These are phyloP conservation scores for Carex arenaria DNA, from an alignment of 202 grass and related monocot genomes.

Conservation along the genomic window DNA sequence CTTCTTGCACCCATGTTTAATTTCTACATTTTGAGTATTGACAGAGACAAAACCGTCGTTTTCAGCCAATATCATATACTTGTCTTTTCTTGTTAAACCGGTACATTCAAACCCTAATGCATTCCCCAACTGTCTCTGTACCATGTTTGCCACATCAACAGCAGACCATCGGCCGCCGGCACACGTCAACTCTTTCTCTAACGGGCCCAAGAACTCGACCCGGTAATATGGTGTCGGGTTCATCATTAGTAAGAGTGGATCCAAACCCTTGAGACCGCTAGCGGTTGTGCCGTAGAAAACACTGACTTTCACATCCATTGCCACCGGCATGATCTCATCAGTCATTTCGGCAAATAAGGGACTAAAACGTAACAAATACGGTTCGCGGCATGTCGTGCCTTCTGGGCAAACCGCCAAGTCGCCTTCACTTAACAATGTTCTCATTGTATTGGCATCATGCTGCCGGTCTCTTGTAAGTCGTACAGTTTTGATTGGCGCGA, in stretches of 20 bases:
- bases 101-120: slow-evolving; percentile 80
- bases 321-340: slow-evolving; percentile 77
- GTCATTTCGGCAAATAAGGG: slow-evolving; percentile 84
- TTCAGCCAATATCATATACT: slow-evolving; percentile 87
- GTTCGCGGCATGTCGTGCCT: slow-evolving; percentile 90
- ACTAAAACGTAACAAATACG: slow-evolving; percentile 81
- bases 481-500: slow-evolving; percentile 70
- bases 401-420: slow-evolving; percentile 77
- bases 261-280: slow-evolving; percentile 79
- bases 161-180: slow-evolving; percentile 29
- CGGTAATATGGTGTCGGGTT: slow-evolving; percentile 58
- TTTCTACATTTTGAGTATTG: not conserved
- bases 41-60: slow-evolving; percentile 61
- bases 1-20: slow-evolving; percentile 28
- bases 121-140: slow-evolving; percentile 53
- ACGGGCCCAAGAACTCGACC: slow-evolving; percentile 48
- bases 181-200: slow-evolving; percentile 47
- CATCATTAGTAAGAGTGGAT: slow-evolving; percentile 67
- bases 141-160: slow-evolving; percentile 69
- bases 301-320: slow-evolving; percentile 50
- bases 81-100: slow-evolving; percentile 52
- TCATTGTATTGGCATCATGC: slow-evolving; percentile 62
- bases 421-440: slow-evolving; percentile 37
- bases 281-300: slow-evolving; percentile 74
- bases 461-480: slow-evolving; percentile 59